Evolutionary conservation across 1,284 basidiomycete species (phyloP).

Genomic region (Ganoderma sinense): DNA sequence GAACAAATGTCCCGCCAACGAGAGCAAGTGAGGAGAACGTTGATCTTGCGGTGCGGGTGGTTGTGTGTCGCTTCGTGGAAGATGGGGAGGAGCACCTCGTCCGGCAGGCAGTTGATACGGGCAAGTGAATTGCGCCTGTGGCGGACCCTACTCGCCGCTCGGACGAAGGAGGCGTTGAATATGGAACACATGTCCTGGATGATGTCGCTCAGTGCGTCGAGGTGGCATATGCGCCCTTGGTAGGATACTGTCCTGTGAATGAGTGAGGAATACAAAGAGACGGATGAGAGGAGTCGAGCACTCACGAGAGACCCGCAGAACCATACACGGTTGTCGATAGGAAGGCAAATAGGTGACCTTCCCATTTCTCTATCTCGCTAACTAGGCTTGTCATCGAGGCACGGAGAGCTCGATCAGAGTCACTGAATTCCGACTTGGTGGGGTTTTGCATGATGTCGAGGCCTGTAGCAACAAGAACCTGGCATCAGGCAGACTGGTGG

Average conservation of each 20-base stretch:
- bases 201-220: neutral
- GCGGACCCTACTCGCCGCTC: neutral
- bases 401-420: neutral
- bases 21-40: neutral
- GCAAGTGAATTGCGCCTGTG: neutral
- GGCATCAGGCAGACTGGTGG: neutral
- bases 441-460: neutral
- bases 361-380: neutral
- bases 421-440: neutral
- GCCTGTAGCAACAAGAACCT: neutral
- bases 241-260: neutral
- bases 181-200: neutral
- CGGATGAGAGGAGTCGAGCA: neutral
- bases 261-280: neutral
- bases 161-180: neutral
- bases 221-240: neutral
- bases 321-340: neutral
- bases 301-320: neutral
- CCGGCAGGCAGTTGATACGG: constrained; percentile 7
- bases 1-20: neutral
- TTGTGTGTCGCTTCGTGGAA: neutral
- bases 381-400: neutral
- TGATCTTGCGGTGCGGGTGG: neutral
- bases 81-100: constrained; percentile 11
- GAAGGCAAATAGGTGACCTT: neutral